Evolutionary conservation across 306 rosid species (phyloP), one percentile per base, ranked within the genome.

Genomic region (Amphicarpaea edgeworthii): DNA sequence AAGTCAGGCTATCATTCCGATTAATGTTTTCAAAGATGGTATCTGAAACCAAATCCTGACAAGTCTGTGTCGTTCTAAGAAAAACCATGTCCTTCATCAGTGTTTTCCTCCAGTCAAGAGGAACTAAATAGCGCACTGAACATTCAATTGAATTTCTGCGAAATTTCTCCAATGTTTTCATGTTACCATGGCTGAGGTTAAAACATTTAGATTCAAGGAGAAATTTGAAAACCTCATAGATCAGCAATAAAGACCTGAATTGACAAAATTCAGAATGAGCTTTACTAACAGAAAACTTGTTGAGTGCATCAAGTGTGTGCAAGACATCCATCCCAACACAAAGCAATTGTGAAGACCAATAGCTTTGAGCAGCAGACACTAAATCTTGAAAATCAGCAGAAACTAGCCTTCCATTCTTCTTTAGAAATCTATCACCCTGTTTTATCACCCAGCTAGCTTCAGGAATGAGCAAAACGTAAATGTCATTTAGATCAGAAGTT

Each of bases 371-470:
- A 19, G 78, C 81, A 10, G 81, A 74, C 70, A 77, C 77, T 53
- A 90, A 78, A 46, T 59, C 59, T 7, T 55, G 60, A 70, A 34
- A 81, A 49, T 86, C 86, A 32, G 82, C 23, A 14, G 76, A 82
- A 14, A 82, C 88, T 55, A 85, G 26, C 70, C 64, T 80, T 8
- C 90, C 89, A 19, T 70, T 81, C 75, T 42, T 83, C 45, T 60
- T 74, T 2, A 87, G 47, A 65, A 68, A 40, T 19, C 60, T 82
- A 26, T n/a, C 83, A 11, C 71, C 83, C 63, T 77, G 19, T 51
- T 78, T 68, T 12, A 32, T 79, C 53, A 82, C 89, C 96, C 96
- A 93, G 57, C 71, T 71, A 68, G 93, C 96, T 74, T 75, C 85
- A 71, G 91, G 80, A 53, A 85, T 42, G 43, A 93, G 85, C 67